A percentile compares a stretch with the other conserved stretches of the same genome.
These are phyloP conservation scores for Hordeum marinum DNA, from an alignment of 176 grass and related monocot species.

Conservation along the genomic window DNA sequence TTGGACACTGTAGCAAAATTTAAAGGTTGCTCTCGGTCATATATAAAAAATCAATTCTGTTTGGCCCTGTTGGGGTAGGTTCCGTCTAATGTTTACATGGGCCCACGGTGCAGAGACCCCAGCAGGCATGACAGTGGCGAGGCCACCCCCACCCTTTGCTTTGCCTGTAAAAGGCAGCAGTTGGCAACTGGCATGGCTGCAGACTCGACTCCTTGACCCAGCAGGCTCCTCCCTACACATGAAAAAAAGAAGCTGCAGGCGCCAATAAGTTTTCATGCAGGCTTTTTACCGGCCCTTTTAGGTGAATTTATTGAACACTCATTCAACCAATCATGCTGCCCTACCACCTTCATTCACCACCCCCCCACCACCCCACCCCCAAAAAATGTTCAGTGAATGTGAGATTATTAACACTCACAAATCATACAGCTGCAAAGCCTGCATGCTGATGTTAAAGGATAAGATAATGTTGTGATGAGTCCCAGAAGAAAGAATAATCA, in stretches of 20 bases:
- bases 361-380: too few relatives aligned
- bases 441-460: background rate
- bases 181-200: slow-evolving; percentile 12
- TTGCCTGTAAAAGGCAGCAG: slow-evolving; percentile 19
- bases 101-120: slow-evolving; percentile 16
- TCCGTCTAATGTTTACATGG: slow-evolving; percentile 18
- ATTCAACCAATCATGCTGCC: background rate
- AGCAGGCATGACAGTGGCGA: background rate
- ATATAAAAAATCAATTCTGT: slow-evolving; percentile 13
- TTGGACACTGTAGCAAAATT: background rate
- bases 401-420: background rate
- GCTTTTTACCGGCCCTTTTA: slow-evolving; percentile 32
- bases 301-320: slow-evolving; percentile 33
- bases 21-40: background rate
- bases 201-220: slow-evolving; percentile 7
- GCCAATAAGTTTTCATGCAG: slow-evolving; percentile 41
- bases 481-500: background rate
- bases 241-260: slow-evolving; percentile 33
- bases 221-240: slow-evolving; percentile 7
- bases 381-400: background rate
- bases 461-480: background rate
- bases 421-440: background rate
- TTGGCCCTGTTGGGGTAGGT: background rate
- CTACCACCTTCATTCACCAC: background rate
- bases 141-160: background rate